phyloP scores from a whole-genome alignment of 208 protist genomes.

The Wallacemonas sp. region DNA sequence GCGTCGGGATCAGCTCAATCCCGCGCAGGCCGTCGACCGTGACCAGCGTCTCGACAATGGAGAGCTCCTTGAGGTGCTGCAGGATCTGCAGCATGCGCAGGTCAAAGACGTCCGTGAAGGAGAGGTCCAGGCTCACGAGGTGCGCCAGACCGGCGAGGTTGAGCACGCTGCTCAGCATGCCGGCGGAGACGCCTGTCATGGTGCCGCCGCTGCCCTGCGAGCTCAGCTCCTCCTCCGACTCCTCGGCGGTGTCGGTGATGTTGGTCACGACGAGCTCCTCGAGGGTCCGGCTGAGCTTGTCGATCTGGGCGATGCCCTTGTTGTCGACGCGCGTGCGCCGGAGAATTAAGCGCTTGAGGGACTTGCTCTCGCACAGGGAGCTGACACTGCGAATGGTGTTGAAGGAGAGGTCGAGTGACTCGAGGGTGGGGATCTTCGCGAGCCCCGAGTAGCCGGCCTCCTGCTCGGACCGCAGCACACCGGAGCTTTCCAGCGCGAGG shows the following conservation, averaged over 20 bases:
- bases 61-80: slow-evolving; percentile 34
- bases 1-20: slow-evolving; percentile 48
- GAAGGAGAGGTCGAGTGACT: slow-evolving; percentile 68
- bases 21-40: slow-evolving; percentile 69
- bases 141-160: slow-evolving; percentile 29
- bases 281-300: slow-evolving; percentile 44
- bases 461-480: slow-evolving; percentile 18
- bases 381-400: slow-evolving; percentile 57
- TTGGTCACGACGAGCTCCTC: slow-evolving; percentile 64
- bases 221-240: slow-evolving; percentile 32
- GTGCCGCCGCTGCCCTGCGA: slow-evolving; percentile 23
- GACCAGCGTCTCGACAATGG: slow-evolving; percentile 60
- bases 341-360: slow-evolving; percentile 55
- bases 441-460: slow-evolving; percentile 60
- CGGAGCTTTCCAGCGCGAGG: slow-evolving; percentile 11
- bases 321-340: slow-evolving; percentile 61
- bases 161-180: slow-evolving; percentile 43
- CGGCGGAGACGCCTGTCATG: slow-evolving; percentile 3
- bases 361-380: slow-evolving; percentile 58
- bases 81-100: slow-evolving; percentile 42
- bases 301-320: slow-evolving; percentile 48
- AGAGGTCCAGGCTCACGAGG: slow-evolving; percentile 42
- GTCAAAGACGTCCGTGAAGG: slow-evolving; percentile 59
- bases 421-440: slow-evolving; percentile 62
- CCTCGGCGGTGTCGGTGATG: slow-evolving; percentile 34